Evolutionary conservation across 768 basidiomycete species (phyloP).

Genomic region (Artomyces pyxidatus): DNA sequence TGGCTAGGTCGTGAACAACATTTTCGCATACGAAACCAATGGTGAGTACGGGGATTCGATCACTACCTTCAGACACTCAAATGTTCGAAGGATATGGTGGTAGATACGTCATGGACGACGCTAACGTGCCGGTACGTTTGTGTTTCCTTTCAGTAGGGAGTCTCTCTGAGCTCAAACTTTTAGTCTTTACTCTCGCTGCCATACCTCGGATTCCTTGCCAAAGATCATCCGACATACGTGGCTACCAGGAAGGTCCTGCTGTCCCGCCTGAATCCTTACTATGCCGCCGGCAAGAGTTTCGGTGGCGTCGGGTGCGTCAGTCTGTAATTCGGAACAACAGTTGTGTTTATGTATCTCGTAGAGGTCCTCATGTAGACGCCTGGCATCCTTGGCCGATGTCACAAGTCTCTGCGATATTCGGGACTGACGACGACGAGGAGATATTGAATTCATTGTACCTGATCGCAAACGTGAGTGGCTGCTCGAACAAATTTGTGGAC

Average conservation of each 20-base stretch:
- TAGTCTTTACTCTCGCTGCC: slow-evolving; percentile 74
- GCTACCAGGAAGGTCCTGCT: slow-evolving; percentile 57
- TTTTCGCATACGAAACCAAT: slow-evolving; percentile 75
- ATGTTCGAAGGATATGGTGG: slow-evolving; percentile 47
- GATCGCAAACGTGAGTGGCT: slow-evolving; percentile 54
- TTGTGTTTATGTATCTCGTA: slow-evolving; percentile 19
- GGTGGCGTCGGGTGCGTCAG: slow-evolving; percentile 56
- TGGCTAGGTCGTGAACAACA: slow-evolving; percentile 46
- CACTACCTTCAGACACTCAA: too few relatives aligned
- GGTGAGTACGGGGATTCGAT: slow-evolving; percentile 39
- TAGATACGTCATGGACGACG: slow-evolving; percentile 77
- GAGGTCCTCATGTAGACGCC: slow-evolving; percentile 67
- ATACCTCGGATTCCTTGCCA: slow-evolving; percentile 70
- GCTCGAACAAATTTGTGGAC: neutral
- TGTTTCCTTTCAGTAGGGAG: slow-evolving; percentile 44
- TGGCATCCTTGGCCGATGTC: slow-evolving; percentile 85
- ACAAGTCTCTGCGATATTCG: slow-evolving; percentile 64
- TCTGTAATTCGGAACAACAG: neutral
- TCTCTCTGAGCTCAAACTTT: slow-evolving; percentile 39
- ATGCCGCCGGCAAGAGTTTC: slow-evolving; percentile 51
- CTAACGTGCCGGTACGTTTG: slow-evolving; percentile 65
- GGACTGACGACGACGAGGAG: slow-evolving; percentile 64
- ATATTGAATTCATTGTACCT: slow-evolving; percentile 54
- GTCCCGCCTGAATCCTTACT: slow-evolving; percentile 65
- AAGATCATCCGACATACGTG: slow-evolving; percentile 46